Evolutionary conservation across 805 yeast genomes (phyloP).

Genomic region (Spathaspora sp.): DNA sequence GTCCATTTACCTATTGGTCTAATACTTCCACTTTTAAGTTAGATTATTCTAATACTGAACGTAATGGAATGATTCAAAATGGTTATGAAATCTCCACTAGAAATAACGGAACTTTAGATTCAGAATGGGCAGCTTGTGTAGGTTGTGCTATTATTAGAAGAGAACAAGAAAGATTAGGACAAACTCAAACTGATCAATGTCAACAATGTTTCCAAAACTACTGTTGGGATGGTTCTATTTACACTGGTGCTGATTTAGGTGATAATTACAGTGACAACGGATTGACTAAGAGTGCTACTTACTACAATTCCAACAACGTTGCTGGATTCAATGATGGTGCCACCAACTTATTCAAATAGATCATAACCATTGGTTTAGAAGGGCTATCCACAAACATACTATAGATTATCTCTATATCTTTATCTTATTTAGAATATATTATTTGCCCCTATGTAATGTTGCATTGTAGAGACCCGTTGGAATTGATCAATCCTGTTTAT

Average conservation of each 20-base stretch:
- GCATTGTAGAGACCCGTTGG: not conserved
- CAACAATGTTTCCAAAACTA: conserved; percentile 63
- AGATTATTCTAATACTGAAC: conserved; percentile 56
- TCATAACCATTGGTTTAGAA: not conserved
- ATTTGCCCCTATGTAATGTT: not conserved
- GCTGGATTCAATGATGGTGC: conserved; percentile 1
- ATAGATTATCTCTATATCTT: not conserved
- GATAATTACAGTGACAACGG: conserved; percentile 2
- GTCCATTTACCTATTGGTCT: conserved; percentile 59
- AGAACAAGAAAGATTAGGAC: conserved; percentile 64
- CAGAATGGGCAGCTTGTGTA: conserved; percentile 69
- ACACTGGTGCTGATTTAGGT: conserved; percentile 9
- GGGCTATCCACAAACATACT: too few relatives aligned
- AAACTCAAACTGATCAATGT: conserved; percentile 64
- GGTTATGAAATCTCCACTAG: conserved; percentile 72
- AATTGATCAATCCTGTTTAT: not conserved
- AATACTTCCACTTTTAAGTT: conserved; percentile 74
- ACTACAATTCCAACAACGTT: conserved; percentile 1
- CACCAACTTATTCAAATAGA: conserved; percentile 4
- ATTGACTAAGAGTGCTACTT: not conserved
- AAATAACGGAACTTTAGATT: conserved; percentile 62
- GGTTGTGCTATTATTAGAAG: conserved; percentile 76
- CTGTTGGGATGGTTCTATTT: conserved; percentile 65
- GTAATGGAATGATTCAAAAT: conserved; percentile 58
- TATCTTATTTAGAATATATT: not conserved